A percentile compares a stretch with the other conserved stretches of the same genome.
These are phyloP conservation scores for Paecilomyces fulvus DNA, from an alignment of 2,329 filamentous ascomycete genomes.

Conservation along the genomic window DNA sequence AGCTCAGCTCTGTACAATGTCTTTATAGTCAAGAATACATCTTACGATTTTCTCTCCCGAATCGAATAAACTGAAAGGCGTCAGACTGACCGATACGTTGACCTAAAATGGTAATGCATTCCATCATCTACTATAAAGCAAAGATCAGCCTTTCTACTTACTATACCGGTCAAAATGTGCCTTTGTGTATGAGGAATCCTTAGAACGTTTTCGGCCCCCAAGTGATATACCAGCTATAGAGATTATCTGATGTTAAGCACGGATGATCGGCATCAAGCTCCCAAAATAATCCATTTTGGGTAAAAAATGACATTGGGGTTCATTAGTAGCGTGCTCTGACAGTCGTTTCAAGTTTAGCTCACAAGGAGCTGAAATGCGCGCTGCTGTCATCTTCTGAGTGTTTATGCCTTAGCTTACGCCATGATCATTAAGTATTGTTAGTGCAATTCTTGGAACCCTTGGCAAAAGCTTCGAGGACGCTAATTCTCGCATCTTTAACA, in stretches of 20 bases:
- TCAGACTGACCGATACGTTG: neutral
- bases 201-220: neutral
- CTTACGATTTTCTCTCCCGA: neutral
- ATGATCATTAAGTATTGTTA: no score
- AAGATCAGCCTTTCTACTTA: neutral
- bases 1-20: neutral
- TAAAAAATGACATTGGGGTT: neutral
- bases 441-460: no score
- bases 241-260: neutral
- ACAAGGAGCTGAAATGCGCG: neutral
- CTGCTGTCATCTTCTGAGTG: no score
- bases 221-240: neutral
- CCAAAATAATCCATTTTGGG: neutral
- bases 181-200: no score
- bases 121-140: neutral
- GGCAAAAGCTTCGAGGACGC: no score
- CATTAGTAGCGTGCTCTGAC: neutral
- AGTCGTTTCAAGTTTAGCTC: neutral
- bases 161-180: no score
- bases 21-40: neutral
- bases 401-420: no score
- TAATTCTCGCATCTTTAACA: no score
- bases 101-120: neutral
- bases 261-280: neutral
- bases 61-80: neutral